Evolutionary conservation across 371 early-diverging fungal genomes (phyloP).

Genomic region (Mortierella sp.): DNA sequence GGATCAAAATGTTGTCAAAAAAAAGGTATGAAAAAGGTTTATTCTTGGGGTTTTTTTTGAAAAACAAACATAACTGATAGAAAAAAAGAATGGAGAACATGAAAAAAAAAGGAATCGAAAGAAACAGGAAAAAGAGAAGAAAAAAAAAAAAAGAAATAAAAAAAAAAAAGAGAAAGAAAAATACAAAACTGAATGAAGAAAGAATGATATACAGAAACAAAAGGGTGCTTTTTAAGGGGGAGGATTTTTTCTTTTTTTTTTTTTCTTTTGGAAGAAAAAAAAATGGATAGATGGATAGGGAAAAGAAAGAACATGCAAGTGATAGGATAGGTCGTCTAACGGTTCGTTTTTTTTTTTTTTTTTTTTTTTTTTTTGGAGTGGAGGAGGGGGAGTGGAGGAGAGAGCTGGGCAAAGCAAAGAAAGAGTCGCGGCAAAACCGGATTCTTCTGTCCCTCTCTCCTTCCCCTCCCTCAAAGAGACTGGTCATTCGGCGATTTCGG

Average conservation of each 20-base stretch:
- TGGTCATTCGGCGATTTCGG: too few species aligned
- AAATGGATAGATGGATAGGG: too few species aligned
- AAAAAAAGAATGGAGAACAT: constrained; percentile 1
- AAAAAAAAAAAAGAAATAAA: background rate
- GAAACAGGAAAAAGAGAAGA: background rate
- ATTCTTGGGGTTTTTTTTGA: background rate
- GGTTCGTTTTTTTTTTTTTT: background rate
- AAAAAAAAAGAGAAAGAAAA: constrained; percentile 1
- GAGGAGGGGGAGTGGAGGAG: too few species aligned
- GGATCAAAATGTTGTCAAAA: background rate
- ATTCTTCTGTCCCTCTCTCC: background rate
- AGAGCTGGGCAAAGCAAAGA: too few species aligned
- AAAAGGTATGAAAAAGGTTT: background rate
- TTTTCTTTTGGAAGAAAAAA: background rate
- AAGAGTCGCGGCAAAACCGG: too few species aligned
- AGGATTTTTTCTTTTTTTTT: background rate
- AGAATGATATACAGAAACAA: background rate
- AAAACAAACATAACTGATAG: too few species aligned
- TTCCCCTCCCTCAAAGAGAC: too few species aligned
- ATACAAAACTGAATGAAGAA: constrained; percentile 7
- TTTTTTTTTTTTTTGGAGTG: too few species aligned
- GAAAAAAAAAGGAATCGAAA: constrained; percentile 1
- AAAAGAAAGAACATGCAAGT: background rate
- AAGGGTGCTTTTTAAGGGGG: background rate
- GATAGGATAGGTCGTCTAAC: background rate